Percentiles rank a stretch among this genome's conserved stretches.
Conservation (phyloP, 2,329 filamentous ascomycete genomes). For the Monilinia aucupariae region DNA sequence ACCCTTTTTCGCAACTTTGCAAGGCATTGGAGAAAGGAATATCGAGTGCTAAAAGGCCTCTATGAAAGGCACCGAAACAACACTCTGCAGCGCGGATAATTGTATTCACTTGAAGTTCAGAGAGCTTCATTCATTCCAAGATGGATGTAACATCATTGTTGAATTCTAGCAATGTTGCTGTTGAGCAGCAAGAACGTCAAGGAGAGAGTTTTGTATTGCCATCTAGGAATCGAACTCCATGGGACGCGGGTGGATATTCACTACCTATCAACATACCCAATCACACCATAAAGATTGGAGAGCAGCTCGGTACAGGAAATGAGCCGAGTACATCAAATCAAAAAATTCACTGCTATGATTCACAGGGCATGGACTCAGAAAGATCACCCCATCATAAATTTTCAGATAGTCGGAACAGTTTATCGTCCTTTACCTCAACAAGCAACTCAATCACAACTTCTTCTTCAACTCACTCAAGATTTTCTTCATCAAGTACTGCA, state of each 20-base stretch:
- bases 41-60: background rate
- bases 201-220: slow-evolving; percentile 21
- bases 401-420: slow-evolving; percentile 34
- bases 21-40: slow-evolving; percentile 3
- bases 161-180: slow-evolving; percentile 31
- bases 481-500: slow-evolving; percentile 35
- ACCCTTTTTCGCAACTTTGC: background rate
- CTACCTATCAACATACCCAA: slow-evolving; percentile 32
- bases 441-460: slow-evolving; percentile 33
- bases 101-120: background rate
- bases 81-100: slow-evolving; percentile 13
- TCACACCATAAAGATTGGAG: slow-evolving; percentile 12
- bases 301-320: background rate
- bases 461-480: slow-evolving; percentile 33
- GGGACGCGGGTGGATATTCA: slow-evolving; percentile 37
- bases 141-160: slow-evolving; percentile 36
- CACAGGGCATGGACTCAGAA: slow-evolving; percentile 19
- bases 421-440: slow-evolving; percentile 35
- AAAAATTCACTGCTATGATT: slow-evolving; percentile 25
- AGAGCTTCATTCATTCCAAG: slow-evolving; percentile 17
- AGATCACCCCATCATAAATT: slow-evolving; percentile 32
- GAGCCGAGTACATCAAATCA: background rate
- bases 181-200: slow-evolving; percentile 27
- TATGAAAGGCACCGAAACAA: slow-evolving; percentile 5
- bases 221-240: slow-evolving; percentile 34